Evolutionary conservation across 2,329 filamentous ascomycete species (phyloP), one percentile per base, ranked within the genome.

Genomic region (Elsinoe perseae): DNA sequence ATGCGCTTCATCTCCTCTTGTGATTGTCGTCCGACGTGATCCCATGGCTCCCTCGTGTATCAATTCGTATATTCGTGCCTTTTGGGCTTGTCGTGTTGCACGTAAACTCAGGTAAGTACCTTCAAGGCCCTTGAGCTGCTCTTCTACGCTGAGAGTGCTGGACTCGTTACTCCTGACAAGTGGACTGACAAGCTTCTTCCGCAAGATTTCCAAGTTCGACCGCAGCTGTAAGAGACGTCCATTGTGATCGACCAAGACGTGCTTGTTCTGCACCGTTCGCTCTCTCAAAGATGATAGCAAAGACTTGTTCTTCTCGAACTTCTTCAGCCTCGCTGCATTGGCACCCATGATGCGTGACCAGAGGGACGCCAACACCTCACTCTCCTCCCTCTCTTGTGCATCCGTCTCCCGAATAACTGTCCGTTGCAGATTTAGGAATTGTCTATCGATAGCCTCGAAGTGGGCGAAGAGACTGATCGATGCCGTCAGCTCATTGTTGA

Each of bases 381-480:
- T 84, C 68, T 95, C 87, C 27, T 84, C 77, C 40, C 85, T 84
- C 61, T 95, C 89, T 67, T 96, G 89, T 4, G 81, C 80, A 60
- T 87, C 85, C 18, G 85, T 83, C 72, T 96, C 91, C 64, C 89
- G 87, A 56, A 88, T 85, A 8, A 95, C 90, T 4, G 84, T 87
- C 59, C 90, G 85, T 61, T 89, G 89, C 0, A 96, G 79, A 68
- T 93, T 95, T 60, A 90, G 80, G 71, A 96, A 95, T 69, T 95
- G 89, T 54, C 84, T 81, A 72, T 97, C 92, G 63, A 96, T 90
- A 58, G 84, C 82, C 69, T 95, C 90, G 70, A 96, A 96, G n/a
- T 95, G 83, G 2, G 82, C 82, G 69, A 95, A 95, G 12, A 96
- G 81, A 1, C 83, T 81, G 1, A 90, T 81, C 38, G 85, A 87